Evolutionary conservation across 805 yeast species (phyloP).

Genomic region (Candida easanensis): DNA sequence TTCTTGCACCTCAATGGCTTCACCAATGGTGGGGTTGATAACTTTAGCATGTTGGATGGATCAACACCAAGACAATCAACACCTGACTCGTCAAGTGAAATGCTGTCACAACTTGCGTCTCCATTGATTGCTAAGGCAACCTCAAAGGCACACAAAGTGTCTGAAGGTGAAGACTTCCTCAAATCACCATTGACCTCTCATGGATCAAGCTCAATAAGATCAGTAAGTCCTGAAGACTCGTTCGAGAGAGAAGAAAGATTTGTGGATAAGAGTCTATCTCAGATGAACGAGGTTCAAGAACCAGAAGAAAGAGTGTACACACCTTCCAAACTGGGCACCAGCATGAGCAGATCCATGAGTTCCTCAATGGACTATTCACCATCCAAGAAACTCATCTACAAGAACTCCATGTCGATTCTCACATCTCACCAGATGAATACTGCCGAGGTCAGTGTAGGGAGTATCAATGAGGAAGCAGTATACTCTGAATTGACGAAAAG

Average conservation of each 20-base stretch:
- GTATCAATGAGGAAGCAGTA: constrained; percentile 24
- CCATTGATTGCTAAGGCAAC: constrained; percentile 1
- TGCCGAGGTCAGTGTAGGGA: constrained; percentile 19
- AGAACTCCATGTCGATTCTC: constrained; percentile 18
- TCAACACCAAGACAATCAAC: constrained; percentile 13
- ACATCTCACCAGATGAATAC: constrained; percentile 4
- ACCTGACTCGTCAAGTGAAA: constrained; percentile 2
- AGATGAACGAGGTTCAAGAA: constrained; percentile 4
- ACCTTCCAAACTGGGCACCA: constrained; percentile 3
- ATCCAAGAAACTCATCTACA: constrained; percentile 17
- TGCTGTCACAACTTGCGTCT: not conserved
- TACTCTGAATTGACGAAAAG: constrained; percentile 20
- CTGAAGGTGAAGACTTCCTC: not conserved
- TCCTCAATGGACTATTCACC: constrained; percentile 13
- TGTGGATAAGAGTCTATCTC: constrained; percentile 14
- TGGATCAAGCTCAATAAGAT: constrained; percentile 5
- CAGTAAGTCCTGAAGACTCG: constrained; percentile 20
- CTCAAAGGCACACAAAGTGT: no score
- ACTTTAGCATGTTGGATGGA: constrained; percentile 9
- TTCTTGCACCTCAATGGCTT: not conserved
- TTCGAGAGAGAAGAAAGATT: constrained; percentile 22
- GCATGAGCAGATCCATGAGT: not conserved
- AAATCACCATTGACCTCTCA: not conserved
- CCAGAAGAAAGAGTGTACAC: constrained; percentile 3
- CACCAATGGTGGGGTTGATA: not conserved